Base-by-base conservation (phyloP, 2,329 filamentous ascomycete species). In the Dactylellina drechsleri region DNA sequence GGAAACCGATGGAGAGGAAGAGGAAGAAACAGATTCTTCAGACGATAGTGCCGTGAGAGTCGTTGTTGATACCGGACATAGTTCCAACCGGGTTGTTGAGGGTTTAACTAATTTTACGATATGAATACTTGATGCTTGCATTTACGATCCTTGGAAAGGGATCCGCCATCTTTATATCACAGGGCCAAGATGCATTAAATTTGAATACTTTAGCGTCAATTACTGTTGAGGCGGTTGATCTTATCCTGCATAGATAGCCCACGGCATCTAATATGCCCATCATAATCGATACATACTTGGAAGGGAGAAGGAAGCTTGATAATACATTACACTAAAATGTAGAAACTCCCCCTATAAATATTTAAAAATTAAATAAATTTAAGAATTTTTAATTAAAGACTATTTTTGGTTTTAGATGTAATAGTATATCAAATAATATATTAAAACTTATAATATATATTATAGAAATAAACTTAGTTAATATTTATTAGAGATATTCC, bases 1-100 rank as follows among this genome's bases (percentile, higher is more conserved):
- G 8, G 52, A 31, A 45, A 62, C 62, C 6, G 70, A 67, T 12
- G 57, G 41, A 41, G 70, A 23, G n/a, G 47, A 74, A 1, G 68
- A 49, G 8, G 54, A 43, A 13, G 62, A 61, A 13, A 52, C 56
- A 16, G 57, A 61, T 28, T 40, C 61, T n/a, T 74, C 70, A 13
- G 70, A 67, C 4, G 62, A 67, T 36, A 67, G 62, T 57, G 36
- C 2, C 8, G 4, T 62, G 12, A 40, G 20, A 23, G 45, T 62
- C 10, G 28, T 66, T 26, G 70, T 58, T 40, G 26, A 49, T 8
- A 53, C 59, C 1, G 54, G 49, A 28, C 12, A 31, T 15, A 13
- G 4, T 28, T 31, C 36, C 16, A n/a, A 31, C 6, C 56, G 8
- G 23, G 20, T 57, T 20, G 26, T 70, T 36, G 66, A 70, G 43